Percentiles rank a stretch among this genome's conserved stretches.
Evolutionary conservation across 805 yeast species (phyloP).

Genomic region (Ogataea degrootiae): DNA sequence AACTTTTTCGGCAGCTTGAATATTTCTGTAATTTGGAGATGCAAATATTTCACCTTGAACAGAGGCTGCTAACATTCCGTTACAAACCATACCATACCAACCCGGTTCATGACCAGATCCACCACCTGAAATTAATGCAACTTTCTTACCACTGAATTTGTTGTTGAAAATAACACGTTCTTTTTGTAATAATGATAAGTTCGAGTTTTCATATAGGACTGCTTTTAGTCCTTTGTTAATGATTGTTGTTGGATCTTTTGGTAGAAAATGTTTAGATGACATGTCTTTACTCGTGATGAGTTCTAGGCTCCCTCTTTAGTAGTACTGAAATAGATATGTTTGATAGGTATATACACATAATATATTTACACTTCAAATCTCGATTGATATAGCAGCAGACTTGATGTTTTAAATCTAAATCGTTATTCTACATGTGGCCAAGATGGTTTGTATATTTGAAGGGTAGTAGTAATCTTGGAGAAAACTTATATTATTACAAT

Average conservation of each 20-base stretch:
- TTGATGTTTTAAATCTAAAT: too few species aligned
- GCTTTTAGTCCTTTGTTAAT: slow-evolving; percentile 36
- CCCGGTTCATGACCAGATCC: slow-evolving; percentile 44
- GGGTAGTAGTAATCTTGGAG: too few species aligned
- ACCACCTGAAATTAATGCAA: slow-evolving; percentile 36
- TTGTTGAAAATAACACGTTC: slow-evolving; percentile 37
- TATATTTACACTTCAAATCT: too few species aligned
- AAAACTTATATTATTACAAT: too few species aligned
- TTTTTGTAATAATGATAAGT: slow-evolving; percentile 32
- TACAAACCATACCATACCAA: slow-evolving; percentile 35
- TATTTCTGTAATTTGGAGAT: slow-evolving; percentile 35
- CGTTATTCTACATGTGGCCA: too few species aligned
- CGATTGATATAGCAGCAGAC: too few species aligned
- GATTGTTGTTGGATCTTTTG: slow-evolving; percentile 30
- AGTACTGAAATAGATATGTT: too few species aligned
- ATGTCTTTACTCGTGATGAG: slow-evolving; percentile 6
- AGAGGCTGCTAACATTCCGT: slow-evolving; percentile 35
- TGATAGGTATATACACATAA: too few species aligned
- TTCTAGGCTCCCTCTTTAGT: too few species aligned
- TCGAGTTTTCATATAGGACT: slow-evolving; percentile 33
- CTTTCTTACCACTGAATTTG: slow-evolving; percentile 22
- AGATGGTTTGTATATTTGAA: too few species aligned
- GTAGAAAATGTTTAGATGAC: slow-evolving; percentile 41
- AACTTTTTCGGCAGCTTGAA: slow-evolving; percentile 34
- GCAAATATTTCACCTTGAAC: slow-evolving; percentile 41